Conservation (phyloP, 805 yeast genomes). For the Komagataella kurtzmanii region DNA sequence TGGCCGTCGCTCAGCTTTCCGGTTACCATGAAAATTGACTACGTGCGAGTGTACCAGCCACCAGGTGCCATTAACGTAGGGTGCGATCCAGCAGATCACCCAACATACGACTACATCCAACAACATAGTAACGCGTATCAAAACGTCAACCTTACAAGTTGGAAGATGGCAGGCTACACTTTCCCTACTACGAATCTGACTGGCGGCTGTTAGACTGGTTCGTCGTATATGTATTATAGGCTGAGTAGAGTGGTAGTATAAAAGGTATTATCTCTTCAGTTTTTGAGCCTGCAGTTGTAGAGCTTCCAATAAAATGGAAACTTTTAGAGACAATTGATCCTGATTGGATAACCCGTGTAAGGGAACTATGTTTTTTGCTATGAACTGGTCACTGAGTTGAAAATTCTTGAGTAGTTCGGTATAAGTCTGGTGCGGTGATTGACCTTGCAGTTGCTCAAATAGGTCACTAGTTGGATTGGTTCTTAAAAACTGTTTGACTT, state of each 20-base stretch:
- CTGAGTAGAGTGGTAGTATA: background rate
- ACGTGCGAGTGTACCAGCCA: slow-evolving; percentile 90
- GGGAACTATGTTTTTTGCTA: background rate
- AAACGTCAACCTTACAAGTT: slow-evolving; percentile 56
- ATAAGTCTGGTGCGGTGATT: background rate
- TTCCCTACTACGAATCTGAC: slow-evolving; percentile 51
- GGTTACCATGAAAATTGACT: slow-evolving; percentile 60
- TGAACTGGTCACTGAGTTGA: background rate
- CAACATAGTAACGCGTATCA: slow-evolving; percentile 56
- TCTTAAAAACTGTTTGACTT: background rate
- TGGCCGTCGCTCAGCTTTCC: slow-evolving; percentile 81
- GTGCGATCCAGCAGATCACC: slow-evolving; percentile 80
- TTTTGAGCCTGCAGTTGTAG: background rate
- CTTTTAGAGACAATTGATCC: background rate
- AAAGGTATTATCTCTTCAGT: background rate
- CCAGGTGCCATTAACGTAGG: slow-evolving; percentile 41
- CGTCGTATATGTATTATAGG: background rate
- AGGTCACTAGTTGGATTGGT: background rate
- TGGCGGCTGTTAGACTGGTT: slow-evolving; percentile 18
- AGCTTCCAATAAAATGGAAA: background rate
- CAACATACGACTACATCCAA: slow-evolving; percentile 75
- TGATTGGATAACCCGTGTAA: background rate
- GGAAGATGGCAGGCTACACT: slow-evolving; percentile 65
- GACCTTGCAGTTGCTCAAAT: background rate
- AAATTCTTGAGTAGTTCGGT: background rate